These are phyloP conservation scores for Sanghuangporus weigelae DNA, from an alignment of 1,284 basidiomycete species.

Conservation along the genomic window DNA sequence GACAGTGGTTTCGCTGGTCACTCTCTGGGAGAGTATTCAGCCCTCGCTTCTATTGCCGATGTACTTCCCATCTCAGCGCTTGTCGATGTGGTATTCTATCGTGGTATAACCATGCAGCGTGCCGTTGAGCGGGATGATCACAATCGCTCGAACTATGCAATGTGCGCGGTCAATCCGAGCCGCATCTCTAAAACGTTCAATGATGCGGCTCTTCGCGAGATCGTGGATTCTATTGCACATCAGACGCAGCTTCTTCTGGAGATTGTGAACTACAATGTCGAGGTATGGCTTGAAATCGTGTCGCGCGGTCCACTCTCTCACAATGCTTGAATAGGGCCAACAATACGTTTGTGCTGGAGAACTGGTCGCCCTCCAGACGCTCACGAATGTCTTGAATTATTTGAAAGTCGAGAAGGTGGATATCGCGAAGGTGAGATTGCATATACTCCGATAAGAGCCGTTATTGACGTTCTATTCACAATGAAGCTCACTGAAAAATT, in stretches of 20 bases:
- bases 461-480: not conserved
- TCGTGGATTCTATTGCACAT: conserved; percentile 85
- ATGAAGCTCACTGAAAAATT: conserved; percentile 77
- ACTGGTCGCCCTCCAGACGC: conserved; percentile 85
- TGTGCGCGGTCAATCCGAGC: conserved; percentile 98
- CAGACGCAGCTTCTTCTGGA: conserved; percentile 81
- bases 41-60: conserved; percentile 94
- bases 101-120: conserved; percentile 99
- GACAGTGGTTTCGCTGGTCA: conserved; percentile 95
- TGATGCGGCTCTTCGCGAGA: conserved; percentile 89
- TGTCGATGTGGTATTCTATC: conserved; percentile 98
- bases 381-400: conserved; percentile 96
- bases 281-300: conserved; percentile 46
- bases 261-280: conserved; percentile 98
- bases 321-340: conserved; percentile 55
- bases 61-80: conserved; percentile 94
- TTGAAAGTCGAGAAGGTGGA: conserved; percentile 97
- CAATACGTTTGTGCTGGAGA: conserved; percentile 99
- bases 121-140: conserved; percentile 92
- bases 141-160: conserved; percentile 94
- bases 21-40: conserved; percentile 97
- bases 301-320: conserved; percentile 11
- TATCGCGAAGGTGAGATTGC: conserved; percentile 72
- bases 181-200: conserved; percentile 92
- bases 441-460: not conserved